Evolutionary conservation across 495 filamentous ascomycete genomes (phyloP).

Genomic region (Aspergillus bertholletiae): DNA sequence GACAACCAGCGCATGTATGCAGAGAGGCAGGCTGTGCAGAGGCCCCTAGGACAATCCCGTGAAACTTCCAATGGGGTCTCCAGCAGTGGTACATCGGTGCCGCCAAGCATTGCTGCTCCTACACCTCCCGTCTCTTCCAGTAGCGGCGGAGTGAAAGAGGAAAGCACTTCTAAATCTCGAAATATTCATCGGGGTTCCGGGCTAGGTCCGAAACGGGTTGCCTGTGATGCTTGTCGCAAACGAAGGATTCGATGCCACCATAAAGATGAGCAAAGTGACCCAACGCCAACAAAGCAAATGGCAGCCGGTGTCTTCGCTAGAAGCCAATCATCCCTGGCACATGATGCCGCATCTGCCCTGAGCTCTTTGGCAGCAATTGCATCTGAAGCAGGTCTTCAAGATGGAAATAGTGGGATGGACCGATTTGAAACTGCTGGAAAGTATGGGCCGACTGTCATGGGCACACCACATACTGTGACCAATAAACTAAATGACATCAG

Average conservation of each 20-base stretch:
- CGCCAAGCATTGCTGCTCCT: constrained; percentile 21
- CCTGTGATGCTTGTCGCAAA: constrained; percentile 53
- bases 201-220: constrained; percentile 48
- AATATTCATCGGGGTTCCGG: constrained; percentile 35
- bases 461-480: constrained; percentile 24
- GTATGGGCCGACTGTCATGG: constrained; percentile 24
- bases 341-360: constrained; percentile 43
- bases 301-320: constrained; percentile 27
- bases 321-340: constrained; percentile 35
- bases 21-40: constrained; percentile 43
- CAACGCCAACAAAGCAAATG: constrained; percentile 27
- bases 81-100: constrained; percentile 11
- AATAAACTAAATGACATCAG: constrained; percentile 32
- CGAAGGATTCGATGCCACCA: constrained; percentile 53
- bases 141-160: constrained; percentile 24
- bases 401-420: constrained; percentile 21
- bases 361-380: constrained; percentile 44
- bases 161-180: constrained; percentile 29
- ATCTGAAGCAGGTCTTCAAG: constrained; percentile 35
- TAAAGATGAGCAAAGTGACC: constrained; percentile 43
- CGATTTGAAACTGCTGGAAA: constrained; percentile 28
- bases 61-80: constrained; percentile 15
- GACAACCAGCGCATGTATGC: constrained; percentile 44
- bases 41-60: constrained; percentile 26
- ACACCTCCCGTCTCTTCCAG: constrained; percentile 14